Conservation (phyloP, 208 protist species). For the Acanthamoeba sp. region DNA sequence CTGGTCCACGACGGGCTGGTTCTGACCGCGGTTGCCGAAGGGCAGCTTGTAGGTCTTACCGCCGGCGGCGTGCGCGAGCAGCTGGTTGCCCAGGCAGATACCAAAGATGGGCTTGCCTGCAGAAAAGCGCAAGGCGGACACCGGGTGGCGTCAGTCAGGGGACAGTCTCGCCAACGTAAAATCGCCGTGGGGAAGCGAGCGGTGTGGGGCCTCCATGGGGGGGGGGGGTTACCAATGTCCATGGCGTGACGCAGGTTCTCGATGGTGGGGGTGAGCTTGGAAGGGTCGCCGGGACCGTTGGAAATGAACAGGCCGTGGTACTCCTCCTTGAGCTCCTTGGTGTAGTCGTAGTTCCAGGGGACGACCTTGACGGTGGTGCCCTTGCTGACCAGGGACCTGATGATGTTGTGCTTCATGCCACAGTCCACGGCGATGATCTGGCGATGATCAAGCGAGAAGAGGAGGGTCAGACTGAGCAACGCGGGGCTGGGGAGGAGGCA, state of each 20-base stretch:
- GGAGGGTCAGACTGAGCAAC: too few species aligned
- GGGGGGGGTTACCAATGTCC: slow-evolving; percentile 48
- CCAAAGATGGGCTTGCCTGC: slow-evolving; percentile 95
- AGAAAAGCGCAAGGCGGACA: too few species aligned
- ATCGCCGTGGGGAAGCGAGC: slow-evolving; percentile 92
- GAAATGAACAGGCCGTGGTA: slow-evolving; percentile 98
- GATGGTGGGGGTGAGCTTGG: slow-evolving; percentile 3
- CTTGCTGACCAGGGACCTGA: slow-evolving; percentile 85
- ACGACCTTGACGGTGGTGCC: slow-evolving; percentile 89
- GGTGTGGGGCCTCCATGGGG: slow-evolving; percentile 90
- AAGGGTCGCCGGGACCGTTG: slow-evolving; percentile 57
- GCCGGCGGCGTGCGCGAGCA: slow-evolving; percentile 95
- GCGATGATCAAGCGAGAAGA: too few species aligned
- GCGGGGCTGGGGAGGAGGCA: too few species aligned
- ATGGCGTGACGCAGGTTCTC: background rate
- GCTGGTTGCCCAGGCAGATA: slow-evolving; percentile 99
- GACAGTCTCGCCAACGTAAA: too few species aligned
- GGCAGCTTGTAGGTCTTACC: slow-evolving; percentile 97
- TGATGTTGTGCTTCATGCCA: slow-evolving; percentile 91
- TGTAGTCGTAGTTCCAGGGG: slow-evolving; percentile 97
- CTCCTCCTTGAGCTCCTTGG: slow-evolving; percentile 90
- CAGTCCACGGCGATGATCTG: slow-evolving; percentile 89
- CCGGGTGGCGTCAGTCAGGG: too few species aligned
- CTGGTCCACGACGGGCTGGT: slow-evolving; percentile 96
- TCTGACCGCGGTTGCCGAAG: slow-evolving; percentile 98